Base-by-base conservation (phyloP, 169 alveolate genomes). In the Gregarina niphandrodes region DNA sequence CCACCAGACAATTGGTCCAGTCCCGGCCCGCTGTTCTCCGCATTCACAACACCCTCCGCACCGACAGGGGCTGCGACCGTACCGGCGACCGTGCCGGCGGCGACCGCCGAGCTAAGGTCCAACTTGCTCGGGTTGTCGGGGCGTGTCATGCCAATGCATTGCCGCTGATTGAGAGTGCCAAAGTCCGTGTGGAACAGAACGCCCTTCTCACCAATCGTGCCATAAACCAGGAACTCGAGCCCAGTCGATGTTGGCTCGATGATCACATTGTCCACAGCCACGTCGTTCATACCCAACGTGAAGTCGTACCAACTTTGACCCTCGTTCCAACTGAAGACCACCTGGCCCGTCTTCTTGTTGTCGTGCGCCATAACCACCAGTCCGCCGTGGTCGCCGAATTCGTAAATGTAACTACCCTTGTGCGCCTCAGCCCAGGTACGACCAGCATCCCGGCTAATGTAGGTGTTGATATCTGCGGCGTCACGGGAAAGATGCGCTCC, bases 321-420 rank as follows among this genome's bases (percentile, higher is more conserved):
- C 51, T 89, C 95, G 48, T 86, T 79, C 87, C 88, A 80, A 40
- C 84, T 62, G 61, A 80, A 81, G 21, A 72, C 81, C 19, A 81
- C 84, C 70, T 77, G 77, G 11, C 23, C 34, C 21, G 62, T 53
- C 37, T 49, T 45, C 21, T 45, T 26, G 26, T 53, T 44, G 56
- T 86, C 89, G 30, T 77, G 80, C 0, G 97, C 95, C 93, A 87
- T 83, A 22, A 91, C 93, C 6, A 91, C 65, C 15, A 91, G 62
- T 1, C 95, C 96, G n/a, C 98, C 98, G 61, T 86, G 95, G 49
- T 91, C 97, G 2, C 97, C 96, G 15, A 81, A 75, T 63, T 91
- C 98, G 63, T 86, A 89, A 40, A 87, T 85, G 61, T 71, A 79
- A 16, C 95, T 87, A 9, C 97, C 97, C 63, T 85, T 86, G 58